Conservation (phyloP, 164 flowering plant species). For the Magnolia kwangsiensis region DNA sequence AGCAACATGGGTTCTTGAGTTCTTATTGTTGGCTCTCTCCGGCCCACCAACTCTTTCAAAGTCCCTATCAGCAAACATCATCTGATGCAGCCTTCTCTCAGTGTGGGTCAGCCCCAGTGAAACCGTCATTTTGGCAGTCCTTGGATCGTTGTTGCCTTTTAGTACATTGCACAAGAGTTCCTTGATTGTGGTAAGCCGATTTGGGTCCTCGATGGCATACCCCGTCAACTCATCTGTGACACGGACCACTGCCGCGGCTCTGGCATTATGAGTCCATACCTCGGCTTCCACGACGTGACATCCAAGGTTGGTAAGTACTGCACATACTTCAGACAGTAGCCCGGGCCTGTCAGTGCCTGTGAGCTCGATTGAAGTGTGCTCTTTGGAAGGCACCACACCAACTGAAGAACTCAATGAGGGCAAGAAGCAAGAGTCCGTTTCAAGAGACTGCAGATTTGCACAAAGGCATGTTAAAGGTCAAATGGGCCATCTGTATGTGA, state of each 20-base stretch:
- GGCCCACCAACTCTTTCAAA: slow-evolving; percentile 24
- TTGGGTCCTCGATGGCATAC: slow-evolving; percentile 36
- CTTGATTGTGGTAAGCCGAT: slow-evolving; percentile 31
- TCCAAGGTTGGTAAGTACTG: slow-evolving; percentile 43
- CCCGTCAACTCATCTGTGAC: slow-evolving; percentile 37
- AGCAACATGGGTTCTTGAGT: slow-evolving; percentile 28
- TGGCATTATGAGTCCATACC: slow-evolving; percentile 63
- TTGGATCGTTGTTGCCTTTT: slow-evolving; percentile 24
- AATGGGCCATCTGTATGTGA: not conserved
- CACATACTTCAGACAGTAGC: slow-evolving; percentile 52
- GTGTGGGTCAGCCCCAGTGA: slow-evolving; percentile 24
- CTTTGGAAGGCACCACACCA: slow-evolving; percentile 36
- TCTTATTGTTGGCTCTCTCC: not conserved
- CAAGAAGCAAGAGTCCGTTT: slow-evolving; percentile 23
- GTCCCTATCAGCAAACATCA: slow-evolving; percentile 52
- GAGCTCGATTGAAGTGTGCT: slow-evolving; percentile 48
- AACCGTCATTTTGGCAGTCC: slow-evolving; percentile 21
- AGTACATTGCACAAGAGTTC: slow-evolving; percentile 34
- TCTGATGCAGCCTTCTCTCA: slow-evolving; percentile 52
- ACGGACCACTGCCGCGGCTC: slow-evolving; percentile 43
- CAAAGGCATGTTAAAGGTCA: slow-evolving; percentile 5
- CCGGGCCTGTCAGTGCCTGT: slow-evolving; percentile 55
- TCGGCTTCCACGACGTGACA: slow-evolving; percentile 50
- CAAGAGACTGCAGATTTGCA: slow-evolving; percentile 32
- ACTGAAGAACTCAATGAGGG: slow-evolving; percentile 28